phyloP scores from a whole-genome alignment of 371 early-diverging fungal genomes.

The Haplosporangium sp. region DNA sequence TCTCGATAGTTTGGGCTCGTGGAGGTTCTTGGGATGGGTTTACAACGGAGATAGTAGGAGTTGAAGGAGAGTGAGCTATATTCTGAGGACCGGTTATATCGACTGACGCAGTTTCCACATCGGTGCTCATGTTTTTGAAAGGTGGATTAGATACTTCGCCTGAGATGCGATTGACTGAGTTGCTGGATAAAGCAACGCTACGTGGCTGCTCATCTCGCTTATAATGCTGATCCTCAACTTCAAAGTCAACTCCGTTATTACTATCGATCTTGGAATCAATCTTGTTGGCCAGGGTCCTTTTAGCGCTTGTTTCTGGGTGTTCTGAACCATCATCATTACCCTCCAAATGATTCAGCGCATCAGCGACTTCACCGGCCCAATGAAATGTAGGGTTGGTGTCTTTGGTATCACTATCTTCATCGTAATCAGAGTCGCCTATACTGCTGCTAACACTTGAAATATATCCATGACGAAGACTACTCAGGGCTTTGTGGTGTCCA shows the following conservation, averaged over 20 bases:
- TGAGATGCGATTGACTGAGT: background rate
- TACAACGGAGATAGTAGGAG: background rate
- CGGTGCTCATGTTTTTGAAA: background rate
- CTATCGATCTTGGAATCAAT: background rate
- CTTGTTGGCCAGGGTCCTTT: too few species aligned
- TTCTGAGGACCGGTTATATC: background rate
- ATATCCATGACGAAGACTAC: conserved; percentile 20
- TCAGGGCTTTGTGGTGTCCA: conserved; percentile 3
- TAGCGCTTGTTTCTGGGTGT: background rate
- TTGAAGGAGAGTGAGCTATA: conserved; percentile 6
- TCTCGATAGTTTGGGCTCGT: background rate
- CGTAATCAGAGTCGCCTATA: conserved; percentile 15
- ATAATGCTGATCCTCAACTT: background rate
- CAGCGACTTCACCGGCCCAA: conserved; percentile 12
- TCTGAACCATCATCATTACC: background rate
- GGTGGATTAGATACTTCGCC: background rate
- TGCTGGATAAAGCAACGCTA: background rate
- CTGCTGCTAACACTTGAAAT: conserved; percentile 7
- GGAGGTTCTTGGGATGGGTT: background rate
- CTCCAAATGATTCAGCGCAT: background rate
- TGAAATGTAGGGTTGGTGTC: conserved; percentile 6
- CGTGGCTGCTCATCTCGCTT: background rate
- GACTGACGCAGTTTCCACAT: background rate
- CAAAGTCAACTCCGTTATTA: background rate
- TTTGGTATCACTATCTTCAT: background rate